These are phyloP conservation scores for Ascochyta viciae-villosae DNA, from an alignment of 2,329 filamentous ascomycete genomes.

Conservation along the genomic window DNA sequence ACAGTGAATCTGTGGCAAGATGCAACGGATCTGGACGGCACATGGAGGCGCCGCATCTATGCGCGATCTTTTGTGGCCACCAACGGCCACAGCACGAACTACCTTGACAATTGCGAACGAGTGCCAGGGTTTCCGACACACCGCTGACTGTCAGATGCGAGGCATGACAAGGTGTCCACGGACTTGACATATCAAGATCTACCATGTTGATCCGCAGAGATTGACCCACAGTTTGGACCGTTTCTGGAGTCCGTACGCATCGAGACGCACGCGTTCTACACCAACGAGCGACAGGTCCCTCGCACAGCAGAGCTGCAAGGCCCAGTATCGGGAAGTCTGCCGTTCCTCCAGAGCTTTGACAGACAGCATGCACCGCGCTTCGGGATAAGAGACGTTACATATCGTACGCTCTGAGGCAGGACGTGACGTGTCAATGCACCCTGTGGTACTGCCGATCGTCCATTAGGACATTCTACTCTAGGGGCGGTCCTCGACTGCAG, in stretches of 20 bases:
- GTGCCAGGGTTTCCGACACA: conserved; percentile 3
- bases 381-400: neutral
- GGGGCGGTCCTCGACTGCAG: neutral
- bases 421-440: neutral
- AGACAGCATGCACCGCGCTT: neutral
- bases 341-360: neutral
- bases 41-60: conserved; percentile 6
- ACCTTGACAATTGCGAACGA: neutral
- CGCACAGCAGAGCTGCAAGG: neutral
- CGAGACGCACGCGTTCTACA: neutral
- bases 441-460: neutral
- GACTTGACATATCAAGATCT: conserved; percentile 2
- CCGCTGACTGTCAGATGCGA: conserved; percentile 6
- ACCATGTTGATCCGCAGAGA: neutral
- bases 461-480: neutral
- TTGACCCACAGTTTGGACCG: neutral
- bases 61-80: conserved; percentile 1
- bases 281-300: neutral
- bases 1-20: conserved; percentile 1
- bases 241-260: neutral
- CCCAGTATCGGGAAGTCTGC: neutral
- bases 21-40: neutral
- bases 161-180: conserved; percentile 8
- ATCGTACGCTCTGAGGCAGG: neutral
- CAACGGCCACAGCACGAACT: neutral